These are phyloP conservation scores for Pleurotus citrinopileatus DNA, from an alignment of 768 basidiomycete genomes.

Conservation along the genomic window DNA sequence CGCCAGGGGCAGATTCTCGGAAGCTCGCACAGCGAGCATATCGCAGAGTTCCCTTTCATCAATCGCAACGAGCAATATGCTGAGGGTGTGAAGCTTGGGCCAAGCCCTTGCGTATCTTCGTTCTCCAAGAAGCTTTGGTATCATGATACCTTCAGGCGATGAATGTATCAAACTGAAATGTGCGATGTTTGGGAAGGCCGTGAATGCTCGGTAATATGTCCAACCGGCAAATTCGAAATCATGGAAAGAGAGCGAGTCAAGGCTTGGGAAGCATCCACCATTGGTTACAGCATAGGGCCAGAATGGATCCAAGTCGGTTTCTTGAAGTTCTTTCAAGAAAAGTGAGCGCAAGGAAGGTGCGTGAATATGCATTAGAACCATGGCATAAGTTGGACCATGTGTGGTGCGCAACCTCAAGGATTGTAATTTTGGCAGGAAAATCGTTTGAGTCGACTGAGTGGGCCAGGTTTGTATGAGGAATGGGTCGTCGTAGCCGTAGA, in stretches of 20 bases:
- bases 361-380: slow-evolving; percentile 33
- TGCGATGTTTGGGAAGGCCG: slow-evolving; percentile 29
- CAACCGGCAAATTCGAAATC: slow-evolving; percentile 37
- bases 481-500: slow-evolving; percentile 38
- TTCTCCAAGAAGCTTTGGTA: slow-evolving; percentile 23
- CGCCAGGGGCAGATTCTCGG: no score
- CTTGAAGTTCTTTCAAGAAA: slow-evolving; percentile 38
- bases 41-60: not conserved
- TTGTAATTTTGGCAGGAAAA: slow-evolving; percentile 31
- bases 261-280: slow-evolving; percentile 23
- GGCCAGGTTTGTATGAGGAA: slow-evolving; percentile 27
- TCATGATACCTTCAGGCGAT: slow-evolving; percentile 17
- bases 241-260: slow-evolving; percentile 34
- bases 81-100: not conserved
- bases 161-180: slow-evolving; percentile 27
- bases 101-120: not conserved
- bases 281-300: slow-evolving; percentile 16
- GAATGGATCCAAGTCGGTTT: slow-evolving; percentile 38
- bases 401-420: slow-evolving; percentile 40
- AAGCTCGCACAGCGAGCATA: not conserved
- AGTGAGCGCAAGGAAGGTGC: slow-evolving; percentile 38
- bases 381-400: slow-evolving; percentile 32
- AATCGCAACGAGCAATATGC: not conserved
- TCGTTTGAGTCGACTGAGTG: slow-evolving; percentile 12
- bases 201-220: slow-evolving; percentile 28